phyloP scores from a whole-genome alignment of 2,329 filamentous ascomycete species.

The Penicillium sumatraense region DNA sequence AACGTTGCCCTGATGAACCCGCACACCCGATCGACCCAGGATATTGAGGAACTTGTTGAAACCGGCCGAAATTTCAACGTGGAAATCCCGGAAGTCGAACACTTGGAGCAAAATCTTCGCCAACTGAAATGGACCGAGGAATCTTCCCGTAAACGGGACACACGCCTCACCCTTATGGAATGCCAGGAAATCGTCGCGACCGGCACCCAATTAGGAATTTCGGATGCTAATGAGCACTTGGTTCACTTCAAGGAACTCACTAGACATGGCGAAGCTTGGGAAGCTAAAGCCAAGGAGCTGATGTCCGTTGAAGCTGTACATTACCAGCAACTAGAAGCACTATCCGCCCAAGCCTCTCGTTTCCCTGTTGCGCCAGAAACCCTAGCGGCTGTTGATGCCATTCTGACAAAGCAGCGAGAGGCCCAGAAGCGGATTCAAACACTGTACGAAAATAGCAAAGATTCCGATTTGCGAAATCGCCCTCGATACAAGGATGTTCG shows the following conservation, averaged over 20 bases:
- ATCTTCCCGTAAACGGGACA: slow-evolving; percentile 68
- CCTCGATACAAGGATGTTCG: slow-evolving; percentile 90
- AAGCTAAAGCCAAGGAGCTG: slow-evolving; percentile 87
- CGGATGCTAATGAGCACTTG: slow-evolving; percentile 79
- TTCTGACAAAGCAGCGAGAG: slow-evolving; percentile 93
- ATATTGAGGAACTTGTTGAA: slow-evolving; percentile 91
- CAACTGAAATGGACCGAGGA: slow-evolving; percentile 88
- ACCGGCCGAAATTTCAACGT: slow-evolving; percentile 87
- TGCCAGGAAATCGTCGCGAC: slow-evolving; percentile 79
- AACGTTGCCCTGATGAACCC: slow-evolving; percentile 70
- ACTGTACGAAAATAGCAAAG: slow-evolving; percentile 76
- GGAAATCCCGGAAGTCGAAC: slow-evolving; percentile 85
- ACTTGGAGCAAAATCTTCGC: slow-evolving; percentile 77
- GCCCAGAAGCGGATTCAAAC: slow-evolving; percentile 86
- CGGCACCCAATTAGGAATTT: slow-evolving; percentile 76
- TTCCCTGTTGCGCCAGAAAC: slow-evolving; percentile 85
- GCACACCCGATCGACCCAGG: slow-evolving; percentile 65
- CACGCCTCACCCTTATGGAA: slow-evolving; percentile 74
- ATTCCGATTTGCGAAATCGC: slow-evolving; percentile 74
- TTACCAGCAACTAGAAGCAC: slow-evolving; percentile 90
- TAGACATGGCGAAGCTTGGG: slow-evolving; percentile 81
- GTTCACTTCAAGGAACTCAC: slow-evolving; percentile 76
- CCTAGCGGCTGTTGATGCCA: slow-evolving; percentile 81
- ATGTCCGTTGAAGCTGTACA: slow-evolving; percentile 91
- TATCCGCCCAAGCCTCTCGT: slow-evolving; percentile 79